Evolutionary conservation across 805 yeast species (phyloP).

Genomic region (Grigorovia humatica): DNA sequence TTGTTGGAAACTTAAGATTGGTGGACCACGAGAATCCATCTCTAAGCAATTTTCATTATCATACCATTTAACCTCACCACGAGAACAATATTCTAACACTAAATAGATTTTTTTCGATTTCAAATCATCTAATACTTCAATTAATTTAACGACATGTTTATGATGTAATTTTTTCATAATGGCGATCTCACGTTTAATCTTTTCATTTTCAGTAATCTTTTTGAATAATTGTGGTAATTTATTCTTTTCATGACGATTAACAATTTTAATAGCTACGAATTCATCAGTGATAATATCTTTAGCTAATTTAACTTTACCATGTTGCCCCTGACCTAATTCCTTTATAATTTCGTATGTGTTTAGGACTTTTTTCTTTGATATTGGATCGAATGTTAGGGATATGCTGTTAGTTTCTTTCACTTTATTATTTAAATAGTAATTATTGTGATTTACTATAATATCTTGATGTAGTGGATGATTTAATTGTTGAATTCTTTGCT

Average conservation of each 20-base stretch:
- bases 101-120: constrained; percentile 77
- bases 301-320: constrained; percentile 92
- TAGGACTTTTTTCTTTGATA: constrained; percentile 66
- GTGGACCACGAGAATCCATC: constrained; percentile 40
- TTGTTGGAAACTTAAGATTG: constrained; percentile 56
- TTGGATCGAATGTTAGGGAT: constrained; percentile 80
- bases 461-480: constrained; percentile 35
- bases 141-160: constrained; percentile 78
- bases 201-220: constrained; percentile 51
- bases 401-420: constrained; percentile 84
- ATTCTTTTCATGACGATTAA: constrained; percentile 52
- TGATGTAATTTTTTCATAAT: constrained; percentile 90
- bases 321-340: constrained; percentile 94
- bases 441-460: constrained; percentile 1
- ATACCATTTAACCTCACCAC: constrained; percentile 85
- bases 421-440: constrained; percentile 6
- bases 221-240: constrained; percentile 8
- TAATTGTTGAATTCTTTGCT: constrained; percentile 32
- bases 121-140: constrained; percentile 83
- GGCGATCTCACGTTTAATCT: constrained; percentile 79
- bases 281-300: constrained; percentile 52
- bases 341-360: constrained; percentile 83
- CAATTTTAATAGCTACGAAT: constrained; percentile 85
- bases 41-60: constrained; percentile 31
- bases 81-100: constrained; percentile 81